These are phyloP conservation scores for Termitomyces sp. DNA, from an alignment of 768 basidiomycete genomes.

Conservation along the genomic window DNA sequence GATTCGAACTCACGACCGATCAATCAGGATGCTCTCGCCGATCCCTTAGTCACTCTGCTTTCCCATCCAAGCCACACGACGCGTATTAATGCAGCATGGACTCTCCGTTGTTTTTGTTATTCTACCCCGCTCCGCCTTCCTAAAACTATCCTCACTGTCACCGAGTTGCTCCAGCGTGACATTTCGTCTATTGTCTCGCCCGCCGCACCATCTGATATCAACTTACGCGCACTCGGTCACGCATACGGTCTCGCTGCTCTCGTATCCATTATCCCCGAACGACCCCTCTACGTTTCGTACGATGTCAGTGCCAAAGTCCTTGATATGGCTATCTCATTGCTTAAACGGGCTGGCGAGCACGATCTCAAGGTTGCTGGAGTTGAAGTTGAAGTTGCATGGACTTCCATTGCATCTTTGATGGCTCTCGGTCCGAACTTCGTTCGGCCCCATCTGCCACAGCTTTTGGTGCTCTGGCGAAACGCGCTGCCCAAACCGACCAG, in stretches of 20 bases:
- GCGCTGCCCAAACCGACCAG: constrained; percentile 92
- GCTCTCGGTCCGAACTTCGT: constrained; percentile 91
- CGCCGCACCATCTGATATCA: constrained; percentile 63
- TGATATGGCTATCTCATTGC: constrained; percentile 83
- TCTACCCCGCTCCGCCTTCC: constrained; percentile 84
- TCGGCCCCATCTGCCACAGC: constrained; percentile 86
- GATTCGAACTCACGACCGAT: background rate
- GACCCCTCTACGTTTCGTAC: constrained; percentile 92
- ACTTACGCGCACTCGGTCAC: constrained; percentile 73
- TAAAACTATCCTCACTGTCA: constrained; percentile 67
- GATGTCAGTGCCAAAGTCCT: constrained; percentile 89
- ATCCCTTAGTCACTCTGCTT: constrained; percentile 80
- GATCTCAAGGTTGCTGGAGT: constrained; percentile 75
- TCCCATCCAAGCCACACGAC: constrained; percentile 84
- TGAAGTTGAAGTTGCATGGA: constrained; percentile 95
- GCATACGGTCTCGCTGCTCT: constrained; percentile 88
- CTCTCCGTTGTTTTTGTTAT: constrained; percentile 86
- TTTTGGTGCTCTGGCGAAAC: constrained; percentile 95
- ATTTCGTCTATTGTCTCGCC: constrained; percentile 69
- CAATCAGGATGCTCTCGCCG: constrained; percentile 73
- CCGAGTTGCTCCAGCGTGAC: constrained; percentile 83
- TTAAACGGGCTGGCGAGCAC: constrained; percentile 90
- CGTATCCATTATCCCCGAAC: constrained; percentile 78
- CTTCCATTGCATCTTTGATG: constrained; percentile 85
- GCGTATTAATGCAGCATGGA: constrained; percentile 84